A percentile compares a stretch with the other conserved stretches of the same genome.
Evolutionary conservation across 305 asterid species (phyloP).

Genomic region (Fraxinus sp.): DNA sequence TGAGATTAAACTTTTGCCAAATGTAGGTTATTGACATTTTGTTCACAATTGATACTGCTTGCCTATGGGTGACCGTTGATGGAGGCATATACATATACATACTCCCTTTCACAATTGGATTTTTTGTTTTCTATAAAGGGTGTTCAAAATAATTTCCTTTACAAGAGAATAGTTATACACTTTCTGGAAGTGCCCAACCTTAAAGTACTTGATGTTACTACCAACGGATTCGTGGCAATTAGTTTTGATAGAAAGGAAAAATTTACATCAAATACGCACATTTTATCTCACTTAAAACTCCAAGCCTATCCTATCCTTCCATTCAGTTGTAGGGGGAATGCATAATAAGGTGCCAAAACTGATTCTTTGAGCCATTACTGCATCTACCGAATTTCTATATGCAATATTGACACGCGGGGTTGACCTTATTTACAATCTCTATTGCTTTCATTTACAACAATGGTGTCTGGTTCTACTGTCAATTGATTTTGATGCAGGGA

Average conservation of each 20-base stretch:
- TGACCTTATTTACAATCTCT: not conserved
- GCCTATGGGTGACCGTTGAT: not conserved
- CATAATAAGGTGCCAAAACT: not conserved
- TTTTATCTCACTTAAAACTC: not conserved
- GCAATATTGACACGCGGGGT: not conserved
- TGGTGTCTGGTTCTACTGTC: slow-evolving; percentile 1
- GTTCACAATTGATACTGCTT: not conserved
- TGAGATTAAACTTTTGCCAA: not conserved
- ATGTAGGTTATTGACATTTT: not conserved
- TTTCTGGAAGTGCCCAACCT: not conserved
- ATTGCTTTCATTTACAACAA: not conserved
- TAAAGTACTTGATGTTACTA: not conserved
- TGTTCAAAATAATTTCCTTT: not conserved
- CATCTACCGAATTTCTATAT: not conserved
- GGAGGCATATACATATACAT: not conserved
- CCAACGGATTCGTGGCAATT: not conserved
- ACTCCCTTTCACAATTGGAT: not conserved
- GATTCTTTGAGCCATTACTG: not conserved
- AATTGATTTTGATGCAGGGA: slow-evolving; percentile 51
- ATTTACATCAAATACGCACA: not conserved
- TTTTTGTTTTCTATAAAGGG: not conserved
- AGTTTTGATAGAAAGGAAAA: not conserved
- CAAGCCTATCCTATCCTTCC: not conserved
- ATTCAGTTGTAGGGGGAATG: not conserved
- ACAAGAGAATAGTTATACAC: not conserved